Conservation (phyloP, 1,284 basidiomycete genomes). For the Amylostereum areolatum region DNA sequence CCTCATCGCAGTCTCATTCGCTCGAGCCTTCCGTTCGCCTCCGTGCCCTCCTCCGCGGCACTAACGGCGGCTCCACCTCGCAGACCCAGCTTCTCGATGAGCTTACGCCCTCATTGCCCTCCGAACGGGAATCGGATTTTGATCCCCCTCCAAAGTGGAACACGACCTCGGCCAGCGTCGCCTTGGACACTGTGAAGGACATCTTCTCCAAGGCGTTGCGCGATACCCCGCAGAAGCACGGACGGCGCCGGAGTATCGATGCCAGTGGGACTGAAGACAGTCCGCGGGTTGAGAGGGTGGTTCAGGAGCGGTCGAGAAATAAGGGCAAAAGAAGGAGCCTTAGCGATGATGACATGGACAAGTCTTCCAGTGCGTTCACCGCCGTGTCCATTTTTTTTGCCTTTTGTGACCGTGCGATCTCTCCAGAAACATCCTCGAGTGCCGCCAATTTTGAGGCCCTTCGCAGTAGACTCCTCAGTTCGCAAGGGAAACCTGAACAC, state of each 20-base stretch:
- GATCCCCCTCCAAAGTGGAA: conserved; percentile 37
- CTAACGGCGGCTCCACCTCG: conserved; percentile 23
- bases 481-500: conserved; percentile 10
- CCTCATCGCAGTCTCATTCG: conserved; percentile 10
- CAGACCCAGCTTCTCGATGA: conserved; percentile 26
- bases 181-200: conserved; percentile 51
- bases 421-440: conserved; percentile 11
- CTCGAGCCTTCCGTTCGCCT: conserved; percentile 43
- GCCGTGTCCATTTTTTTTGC: conserved; percentile 1
- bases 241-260: conserved; percentile 54
- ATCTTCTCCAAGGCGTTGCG: conserved; percentile 59
- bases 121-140: conserved; percentile 58
- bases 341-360: conserved; percentile 65
- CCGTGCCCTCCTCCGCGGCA: conserved; percentile 45
- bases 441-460: conserved; percentile 24
- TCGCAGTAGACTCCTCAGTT: conserved; percentile 19
- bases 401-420: conserved; percentile 7
- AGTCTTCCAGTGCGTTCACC: conserved; percentile 39
- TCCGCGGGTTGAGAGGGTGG: conserved; percentile 36
- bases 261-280: conserved; percentile 54
- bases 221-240: conserved; percentile 50
- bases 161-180: conserved; percentile 39
- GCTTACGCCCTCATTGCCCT: conserved; percentile 29
- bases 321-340: conserved; percentile 52
- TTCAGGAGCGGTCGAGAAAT: conserved; percentile 36